A percentile compares a stretch with the other conserved stretches of the same genome.
These are phyloP conservation scores for Tirmania nivea DNA, from an alignment of 495 filamentous ascomycete species.

Conservation along the genomic window DNA sequence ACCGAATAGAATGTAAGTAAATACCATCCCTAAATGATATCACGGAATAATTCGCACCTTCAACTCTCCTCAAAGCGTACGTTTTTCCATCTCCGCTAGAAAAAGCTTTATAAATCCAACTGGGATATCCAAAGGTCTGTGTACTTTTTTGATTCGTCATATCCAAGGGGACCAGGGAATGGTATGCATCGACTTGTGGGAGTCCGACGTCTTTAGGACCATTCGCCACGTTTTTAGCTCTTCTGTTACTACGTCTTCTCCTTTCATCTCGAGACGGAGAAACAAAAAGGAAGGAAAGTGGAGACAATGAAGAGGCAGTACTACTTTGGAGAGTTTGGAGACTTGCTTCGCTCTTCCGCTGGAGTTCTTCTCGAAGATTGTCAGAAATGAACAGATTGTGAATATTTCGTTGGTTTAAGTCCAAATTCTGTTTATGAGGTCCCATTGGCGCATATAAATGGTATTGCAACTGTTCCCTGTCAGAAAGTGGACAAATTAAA, in stretches of 20 bases:
- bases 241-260: neutral
- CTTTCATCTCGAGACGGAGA: neutral
- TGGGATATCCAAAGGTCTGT: slow-evolving; percentile 58
- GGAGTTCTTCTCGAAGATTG: slow-evolving; percentile 62
- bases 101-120: slow-evolving; percentile 90
- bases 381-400: slow-evolving; percentile 84
- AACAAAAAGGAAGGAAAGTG: neutral
- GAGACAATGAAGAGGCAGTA: slow-evolving; percentile 3
- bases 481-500: slow-evolving; percentile 19
- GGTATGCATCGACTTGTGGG: slow-evolving; percentile 64
- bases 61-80: slow-evolving; percentile 66
- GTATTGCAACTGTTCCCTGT: slow-evolving; percentile 38
- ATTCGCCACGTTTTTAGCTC: neutral
- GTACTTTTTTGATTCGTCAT: slow-evolving; percentile 54
- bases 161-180: slow-evolving; percentile 80
- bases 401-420: slow-evolving; percentile 60
- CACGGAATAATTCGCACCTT: slow-evolving; percentile 29
- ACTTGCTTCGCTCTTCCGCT: slow-evolving; percentile 68
- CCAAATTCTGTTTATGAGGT: slow-evolving; percentile 54
- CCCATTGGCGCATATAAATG: slow-evolving; percentile 80
- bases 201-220: slow-evolving; percentile 30
- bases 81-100: slow-evolving; percentile 65
- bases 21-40: slow-evolving; percentile 2
- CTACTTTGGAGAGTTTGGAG: slow-evolving; percentile 66
- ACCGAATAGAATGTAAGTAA: neutral